Evolutionary conservation across 2,329 filamentous ascomycete species (phyloP).

Genomic region (Fusarium staphyleae): DNA sequence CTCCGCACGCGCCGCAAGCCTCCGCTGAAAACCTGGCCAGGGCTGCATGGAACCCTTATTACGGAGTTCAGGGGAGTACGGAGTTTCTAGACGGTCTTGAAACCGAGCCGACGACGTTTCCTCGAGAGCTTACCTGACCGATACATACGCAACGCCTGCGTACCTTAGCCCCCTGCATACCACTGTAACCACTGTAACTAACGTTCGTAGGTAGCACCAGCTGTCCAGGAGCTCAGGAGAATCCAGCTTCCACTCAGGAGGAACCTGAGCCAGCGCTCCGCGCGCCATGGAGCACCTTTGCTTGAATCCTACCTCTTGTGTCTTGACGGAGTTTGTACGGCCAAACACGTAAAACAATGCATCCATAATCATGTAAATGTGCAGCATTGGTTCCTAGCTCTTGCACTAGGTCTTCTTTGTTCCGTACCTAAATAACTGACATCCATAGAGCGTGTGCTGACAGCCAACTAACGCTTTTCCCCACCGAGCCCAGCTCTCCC

Average conservation of each 20-base stretch:
- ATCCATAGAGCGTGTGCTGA: not conserved
- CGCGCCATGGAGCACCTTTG: not conserved
- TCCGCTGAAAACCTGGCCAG: slow-evolving; percentile 6
- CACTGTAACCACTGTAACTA: slow-evolving; percentile 15
- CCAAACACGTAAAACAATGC: too few species aligned
- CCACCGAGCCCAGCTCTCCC: slow-evolving; percentile 11
- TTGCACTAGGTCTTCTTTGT: not conserved
- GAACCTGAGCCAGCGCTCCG: not conserved
- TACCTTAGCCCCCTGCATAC: slow-evolving; percentile 19
- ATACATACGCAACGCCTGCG: slow-evolving; percentile 6
- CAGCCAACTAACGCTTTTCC: slow-evolving; percentile 12
- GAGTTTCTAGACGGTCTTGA: not conserved
- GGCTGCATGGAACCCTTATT: slow-evolving; percentile 1
- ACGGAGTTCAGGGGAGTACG: slow-evolving; percentile 11
- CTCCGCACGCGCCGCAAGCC: slow-evolving; percentile 23
- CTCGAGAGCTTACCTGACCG: not conserved
- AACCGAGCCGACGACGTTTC: slow-evolving; percentile 4
- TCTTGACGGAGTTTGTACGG: too few species aligned
- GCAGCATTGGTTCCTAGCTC: not conserved
- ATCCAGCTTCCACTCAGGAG: not conserved
- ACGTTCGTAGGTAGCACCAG: slow-evolving; percentile 7
- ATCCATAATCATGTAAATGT: not conserved
- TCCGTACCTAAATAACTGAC: slow-evolving; percentile 24
- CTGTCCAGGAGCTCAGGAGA: slow-evolving; percentile 17
- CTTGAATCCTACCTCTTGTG: not conserved